Evolutionary conservation across 2,329 filamentous ascomycete genomes (phyloP).

Genomic region (Didymella lethalis): DNA sequence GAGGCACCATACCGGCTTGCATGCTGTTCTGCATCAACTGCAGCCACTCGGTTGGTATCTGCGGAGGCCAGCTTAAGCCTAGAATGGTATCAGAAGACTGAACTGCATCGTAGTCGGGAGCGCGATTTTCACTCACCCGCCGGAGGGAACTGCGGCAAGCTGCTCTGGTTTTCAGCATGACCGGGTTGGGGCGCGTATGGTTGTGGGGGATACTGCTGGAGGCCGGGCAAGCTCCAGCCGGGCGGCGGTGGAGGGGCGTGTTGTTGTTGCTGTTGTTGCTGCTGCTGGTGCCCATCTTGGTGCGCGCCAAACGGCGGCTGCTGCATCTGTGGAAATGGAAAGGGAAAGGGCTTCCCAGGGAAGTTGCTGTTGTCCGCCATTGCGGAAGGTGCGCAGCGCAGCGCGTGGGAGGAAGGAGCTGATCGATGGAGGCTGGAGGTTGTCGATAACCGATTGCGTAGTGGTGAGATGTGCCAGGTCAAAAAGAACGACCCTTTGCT

Average conservation of each 20-base stretch:
- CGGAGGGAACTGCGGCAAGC: conserved; percentile 11
- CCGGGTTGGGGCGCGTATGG: conserved; percentile 15
- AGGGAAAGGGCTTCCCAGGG: conserved; percentile 33
- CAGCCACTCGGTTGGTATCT: conserved; percentile 46
- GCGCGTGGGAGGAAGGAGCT: conserved; percentile 21
- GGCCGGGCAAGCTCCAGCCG: conserved; percentile 17
- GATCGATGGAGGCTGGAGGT: conserved; percentile 19
- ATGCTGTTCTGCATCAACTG: conserved; percentile 34
- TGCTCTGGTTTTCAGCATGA: conserved; percentile 17
- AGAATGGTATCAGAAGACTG: background rate
- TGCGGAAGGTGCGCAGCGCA: conserved; percentile 18
- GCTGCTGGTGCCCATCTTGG: conserved; percentile 15
- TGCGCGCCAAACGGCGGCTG: conserved; percentile 7
- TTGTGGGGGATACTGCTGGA: conserved; percentile 18
- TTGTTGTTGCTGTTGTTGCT: conserved; percentile 5
- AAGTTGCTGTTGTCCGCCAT: conserved; percentile 46
- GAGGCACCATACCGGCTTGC: conserved; percentile 29
- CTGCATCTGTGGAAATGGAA: conserved; percentile 25
- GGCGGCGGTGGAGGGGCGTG: conserved; percentile 17
- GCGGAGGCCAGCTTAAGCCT: conserved; percentile 31
- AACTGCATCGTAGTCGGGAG: background rate
- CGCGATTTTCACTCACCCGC: conserved; percentile 5
- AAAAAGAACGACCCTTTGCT: conserved; percentile 1
- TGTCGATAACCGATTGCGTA: background rate
- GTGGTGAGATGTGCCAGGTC: background rate